phyloP scores from a whole-genome alignment of 2,329 filamentous ascomycete species.

The Fusarium circinatum region DNA sequence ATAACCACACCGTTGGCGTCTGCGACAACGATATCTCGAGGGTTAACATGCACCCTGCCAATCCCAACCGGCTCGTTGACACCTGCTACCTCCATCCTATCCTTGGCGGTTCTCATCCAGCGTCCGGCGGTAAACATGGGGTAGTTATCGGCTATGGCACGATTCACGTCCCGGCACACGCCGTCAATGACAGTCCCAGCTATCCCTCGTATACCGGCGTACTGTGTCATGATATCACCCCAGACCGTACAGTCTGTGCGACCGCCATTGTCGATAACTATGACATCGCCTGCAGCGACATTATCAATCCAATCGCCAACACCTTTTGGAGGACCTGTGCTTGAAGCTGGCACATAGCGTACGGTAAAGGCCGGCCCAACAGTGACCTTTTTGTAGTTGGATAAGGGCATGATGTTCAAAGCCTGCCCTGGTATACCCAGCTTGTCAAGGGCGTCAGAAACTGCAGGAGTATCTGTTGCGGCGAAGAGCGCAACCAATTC shows the following conservation, averaged over 20 bases:
- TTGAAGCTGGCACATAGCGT: not conserved
- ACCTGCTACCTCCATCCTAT: not conserved
- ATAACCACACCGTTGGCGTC: slow-evolving; percentile 8
- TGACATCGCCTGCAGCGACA: slow-evolving; percentile 35
- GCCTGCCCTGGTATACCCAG: not conserved
- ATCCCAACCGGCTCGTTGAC: not conserved
- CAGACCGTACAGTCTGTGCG: slow-evolving; percentile 50
- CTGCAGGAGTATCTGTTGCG: not conserved
- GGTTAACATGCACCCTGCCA: not conserved
- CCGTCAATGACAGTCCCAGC: slow-evolving; percentile 2
- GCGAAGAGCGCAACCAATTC: not conserved
- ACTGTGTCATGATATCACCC: slow-evolving; percentile 52
- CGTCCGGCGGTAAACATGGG: slow-evolving; percentile 5
- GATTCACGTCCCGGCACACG: slow-evolving; percentile 4
- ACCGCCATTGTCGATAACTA: slow-evolving; percentile 49
- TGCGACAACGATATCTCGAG: slow-evolving; percentile 3
- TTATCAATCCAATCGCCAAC: slow-evolving; percentile 3
- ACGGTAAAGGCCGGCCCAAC: slow-evolving; percentile 7
- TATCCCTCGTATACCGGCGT: slow-evolving; percentile 40
- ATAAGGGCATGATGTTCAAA: slow-evolving; percentile 1
- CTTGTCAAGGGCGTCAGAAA: slow-evolving; percentile 9
- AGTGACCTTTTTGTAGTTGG: not conserved
- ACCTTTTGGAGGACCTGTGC: not conserved
- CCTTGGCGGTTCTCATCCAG: slow-evolving; percentile 2
- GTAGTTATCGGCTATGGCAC: not conserved